Evolutionary conservation across 2,329 filamentous ascomycete genomes (phyloP).

Genomic region (Alternaria sp.): DNA sequence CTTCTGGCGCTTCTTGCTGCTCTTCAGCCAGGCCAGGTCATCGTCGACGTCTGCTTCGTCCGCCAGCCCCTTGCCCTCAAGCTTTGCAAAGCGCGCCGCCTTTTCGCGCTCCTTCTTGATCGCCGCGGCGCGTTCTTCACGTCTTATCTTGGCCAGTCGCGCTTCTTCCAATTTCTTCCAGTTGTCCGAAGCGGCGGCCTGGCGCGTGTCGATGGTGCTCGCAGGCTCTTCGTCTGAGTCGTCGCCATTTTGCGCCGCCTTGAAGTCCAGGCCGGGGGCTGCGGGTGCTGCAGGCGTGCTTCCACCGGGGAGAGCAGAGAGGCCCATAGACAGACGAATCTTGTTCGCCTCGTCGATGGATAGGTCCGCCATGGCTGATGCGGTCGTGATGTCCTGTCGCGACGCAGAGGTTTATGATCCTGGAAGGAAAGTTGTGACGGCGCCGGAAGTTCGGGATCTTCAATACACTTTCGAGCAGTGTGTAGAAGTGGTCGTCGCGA

Average conservation of each 20-base stretch:
- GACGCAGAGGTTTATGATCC: not conserved
- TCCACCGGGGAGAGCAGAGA: slow-evolving; percentile 84
- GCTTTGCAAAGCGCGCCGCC: slow-evolving; percentile 74
- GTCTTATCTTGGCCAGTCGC: slow-evolving; percentile 72
- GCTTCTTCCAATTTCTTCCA: slow-evolving; percentile 75
- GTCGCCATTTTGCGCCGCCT: slow-evolving; percentile 54
- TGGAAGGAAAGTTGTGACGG: not conserved
- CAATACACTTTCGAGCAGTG: not conserved
- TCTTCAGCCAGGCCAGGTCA: slow-evolving; percentile 84
- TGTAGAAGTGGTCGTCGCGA: not conserved
- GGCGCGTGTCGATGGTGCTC: slow-evolving; percentile 83
- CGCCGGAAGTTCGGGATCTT: not conserved
- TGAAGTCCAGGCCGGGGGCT: slow-evolving; percentile 64
- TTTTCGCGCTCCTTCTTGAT: slow-evolving; percentile 87
- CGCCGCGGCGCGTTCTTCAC: slow-evolving; percentile 79
- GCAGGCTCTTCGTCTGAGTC: slow-evolving; percentile 70
- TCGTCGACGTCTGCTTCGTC: slow-evolving; percentile 75
- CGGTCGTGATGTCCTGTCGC: slow-evolving; percentile 1
- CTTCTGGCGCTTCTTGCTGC: slow-evolving; percentile 92
- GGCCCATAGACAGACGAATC: slow-evolving; percentile 84
- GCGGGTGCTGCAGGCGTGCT: slow-evolving; percentile 61
- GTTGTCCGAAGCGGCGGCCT: slow-evolving; percentile 76
- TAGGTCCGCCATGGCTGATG: slow-evolving; percentile 39
- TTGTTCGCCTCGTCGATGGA: slow-evolving; percentile 91
- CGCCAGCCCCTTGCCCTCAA: slow-evolving; percentile 84